Percentiles rank a stretch among this genome's conserved stretches.
Conservation (phyloP, 805 yeast species). For the Zygosaccharomyces siamensis region DNA sequence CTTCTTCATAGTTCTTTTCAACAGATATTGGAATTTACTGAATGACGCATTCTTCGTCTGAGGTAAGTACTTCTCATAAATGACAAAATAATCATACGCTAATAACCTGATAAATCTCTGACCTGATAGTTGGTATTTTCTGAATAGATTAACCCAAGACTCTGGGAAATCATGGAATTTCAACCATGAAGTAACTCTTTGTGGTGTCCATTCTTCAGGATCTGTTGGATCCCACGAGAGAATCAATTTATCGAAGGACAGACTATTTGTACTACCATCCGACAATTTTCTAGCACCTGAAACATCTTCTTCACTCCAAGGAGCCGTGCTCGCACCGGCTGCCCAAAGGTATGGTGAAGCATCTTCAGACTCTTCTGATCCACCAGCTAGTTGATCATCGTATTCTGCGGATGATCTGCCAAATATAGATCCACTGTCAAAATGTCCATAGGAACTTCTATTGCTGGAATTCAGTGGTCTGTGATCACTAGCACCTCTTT, state of each 20-base stretch:
- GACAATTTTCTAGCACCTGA: conserved; percentile 25
- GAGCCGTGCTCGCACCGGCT: conserved; percentile 4
- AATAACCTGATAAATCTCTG: conserved; percentile 60
- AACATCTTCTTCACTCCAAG: conserved; percentile 4
- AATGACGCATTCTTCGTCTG: conserved; percentile 48
- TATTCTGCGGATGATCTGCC: conserved; percentile 4
- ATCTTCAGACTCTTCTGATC: conserved; percentile 5
- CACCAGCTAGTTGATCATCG: conserved; percentile 1
- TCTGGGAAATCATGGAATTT: conserved; percentile 61
- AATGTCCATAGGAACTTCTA: background rate
- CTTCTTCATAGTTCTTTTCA: conserved; percentile 43
- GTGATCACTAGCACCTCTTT: background rate
- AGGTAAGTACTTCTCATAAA: conserved; percentile 38
- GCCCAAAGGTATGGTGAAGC: conserved; percentile 5
- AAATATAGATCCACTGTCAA: background rate
- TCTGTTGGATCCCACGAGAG: conserved; percentile 47
- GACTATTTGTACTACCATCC: conserved; percentile 22
- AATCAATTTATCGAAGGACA: conserved; percentile 29
- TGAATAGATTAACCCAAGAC: conserved; percentile 68
- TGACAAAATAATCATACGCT: conserved; percentile 57
- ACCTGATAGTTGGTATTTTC: conserved; percentile 53
- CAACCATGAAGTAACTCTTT: conserved; percentile 66
- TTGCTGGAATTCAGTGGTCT: background rate
- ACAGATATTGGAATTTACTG: conserved; percentile 50
- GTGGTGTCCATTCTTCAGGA: conserved; percentile 66